Percentiles rank a stretch among this genome's conserved stretches.
These are phyloP conservation scores for Hyaloscypha variabilis DNA, from an alignment of 495 filamentous ascomycete species.

Conservation along the genomic window DNA sequence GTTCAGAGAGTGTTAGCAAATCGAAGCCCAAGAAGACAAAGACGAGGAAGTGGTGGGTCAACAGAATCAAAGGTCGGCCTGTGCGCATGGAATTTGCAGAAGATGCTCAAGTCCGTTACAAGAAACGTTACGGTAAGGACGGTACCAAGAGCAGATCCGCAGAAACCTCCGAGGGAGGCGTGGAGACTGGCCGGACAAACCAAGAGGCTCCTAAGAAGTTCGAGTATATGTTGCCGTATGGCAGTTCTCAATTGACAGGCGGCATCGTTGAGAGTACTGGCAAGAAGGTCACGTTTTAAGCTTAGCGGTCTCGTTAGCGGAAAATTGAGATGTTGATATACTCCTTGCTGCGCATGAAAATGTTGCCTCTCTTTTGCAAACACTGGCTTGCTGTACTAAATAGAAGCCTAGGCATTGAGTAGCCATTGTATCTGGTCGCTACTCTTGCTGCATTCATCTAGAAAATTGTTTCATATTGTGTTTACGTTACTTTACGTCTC, in stretches of 20 bases:
- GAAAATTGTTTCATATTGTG: too few species aligned
- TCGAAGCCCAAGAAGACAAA: slow-evolving; percentile 55
- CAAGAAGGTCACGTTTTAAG: slow-evolving; percentile 81
- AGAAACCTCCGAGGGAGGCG: slow-evolving; percentile 16
- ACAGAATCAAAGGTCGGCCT: slow-evolving; percentile 73
- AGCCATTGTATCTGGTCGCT: too few species aligned
- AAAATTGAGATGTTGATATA: background rate
- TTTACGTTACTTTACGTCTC: too few species aligned
- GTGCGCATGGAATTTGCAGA: slow-evolving; percentile 93
- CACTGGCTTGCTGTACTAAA: too few species aligned
- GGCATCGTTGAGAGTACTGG: slow-evolving; percentile 80
- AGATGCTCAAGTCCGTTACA: slow-evolving; percentile 82
- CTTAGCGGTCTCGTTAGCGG: background rate
- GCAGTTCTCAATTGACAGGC: slow-evolving; percentile 60
- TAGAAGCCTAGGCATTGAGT: too few species aligned
- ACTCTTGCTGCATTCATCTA: too few species aligned
- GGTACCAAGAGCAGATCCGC: slow-evolving; percentile 32
- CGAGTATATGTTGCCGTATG: slow-evolving; percentile 46
- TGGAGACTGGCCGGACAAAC: slow-evolving; percentile 17
- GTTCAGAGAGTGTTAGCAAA: slow-evolving; percentile 30
- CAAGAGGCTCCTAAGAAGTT: slow-evolving; percentile 25
- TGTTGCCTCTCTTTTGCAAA: background rate
- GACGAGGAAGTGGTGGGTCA: slow-evolving; percentile 78
- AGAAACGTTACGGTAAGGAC: slow-evolving; percentile 88
- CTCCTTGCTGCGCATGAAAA: background rate